Base-by-base conservation (phyloP, 106 monocot species). In the Amphibolis antarctica region DNA sequence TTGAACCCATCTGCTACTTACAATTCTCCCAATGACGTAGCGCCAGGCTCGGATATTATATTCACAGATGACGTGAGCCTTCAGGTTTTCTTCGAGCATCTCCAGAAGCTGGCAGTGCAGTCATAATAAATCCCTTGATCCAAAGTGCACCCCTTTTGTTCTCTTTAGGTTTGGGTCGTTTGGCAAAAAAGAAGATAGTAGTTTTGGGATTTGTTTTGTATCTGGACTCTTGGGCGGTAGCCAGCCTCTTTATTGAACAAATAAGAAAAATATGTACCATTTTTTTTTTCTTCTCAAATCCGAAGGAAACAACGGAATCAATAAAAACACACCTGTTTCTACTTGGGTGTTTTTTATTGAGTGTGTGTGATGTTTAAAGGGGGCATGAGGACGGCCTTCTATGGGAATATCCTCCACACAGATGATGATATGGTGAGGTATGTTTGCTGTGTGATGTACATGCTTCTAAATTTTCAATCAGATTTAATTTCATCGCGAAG, bases 1-100 rank as follows among this genome's bases (percentile, higher is more conserved):
- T 67, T 96, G 74, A 96, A 96, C 66, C 96, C 96, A 19, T 96
- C 96, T 15, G 84, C 96, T 28, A 96, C 89, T n/a, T 87, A 96
- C 65, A 96, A 82, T 62, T 80, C 96, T 1, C 76, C 90, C 0
- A 63, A 84, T 67, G 89, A 96, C 23, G 80, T 84, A 12, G 76
- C 84, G 36, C 86, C 86, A 13, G 96, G 96, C 43, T 82, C 96
- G 36, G 96, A 96, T 61, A 59, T 96, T 27, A 96, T 96, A 55
- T 96, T 96, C 78, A 96, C 96, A 0, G 96, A 96, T 60, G 96
- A 96, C 70, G 96, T 86, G n/a, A 96, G 90, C 65, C 88, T 90
- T 77, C 96, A 96, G 82, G 90, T 96, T 25, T 96, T 96, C 74
- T 80, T 75, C 11, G 96, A 96, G 82, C 96, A 96, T 82, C 88